Base-by-base conservation (phyloP, 225 moss, liverwort and hornwort species). In the Straminergon stramineum region DNA sequence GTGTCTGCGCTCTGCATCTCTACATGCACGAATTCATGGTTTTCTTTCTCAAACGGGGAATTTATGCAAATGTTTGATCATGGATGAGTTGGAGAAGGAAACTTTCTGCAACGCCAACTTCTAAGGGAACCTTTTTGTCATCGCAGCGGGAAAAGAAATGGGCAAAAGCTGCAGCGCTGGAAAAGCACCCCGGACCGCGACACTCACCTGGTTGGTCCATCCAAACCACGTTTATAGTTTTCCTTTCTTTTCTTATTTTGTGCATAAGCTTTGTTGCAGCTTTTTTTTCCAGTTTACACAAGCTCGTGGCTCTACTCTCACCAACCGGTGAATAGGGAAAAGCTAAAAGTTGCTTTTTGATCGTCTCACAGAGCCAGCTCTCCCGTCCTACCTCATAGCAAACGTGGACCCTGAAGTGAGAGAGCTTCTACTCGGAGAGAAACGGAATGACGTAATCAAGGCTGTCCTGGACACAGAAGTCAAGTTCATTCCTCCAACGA, bases 401-500 rank as follows among this genome's bases (percentile, higher is more conserved):
- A 95, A 91, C 70, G 80, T 96, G 78, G 91, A 83, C 65, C 82
- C 94, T 66, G 95, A 96, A 35, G 86, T 95, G 74, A 88, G 90
- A 10, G 91, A 95, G 60, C 92, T 96, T 86, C 86, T 97, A 37
- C 30, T 92, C 6, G 88, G 89, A 63, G 87, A 85, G 57, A 90
- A 89, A 37, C 58, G 64, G 37, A 87, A 66, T 60, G 87, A 90
- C 37, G 28, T 79, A 10, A 86, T 85, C 5, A 81, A 92, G 87
- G 45, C 71, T 78, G 78, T 15, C 63, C n/a, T 89, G 68, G 89
- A 75, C 64, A 35, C 86, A 35, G 76, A 89, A 53, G 87, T 89
- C 57, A 92, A 89, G 85, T 85, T 76, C 87, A 61, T 89, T 53
- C 79, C 90, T 79, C 87, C 90, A 39, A 86, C 75, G 60, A 84